phyloP scores from a whole-genome alignment of 2,329 filamentous ascomycete genomes.

The Ophiostoma sp. region DNA sequence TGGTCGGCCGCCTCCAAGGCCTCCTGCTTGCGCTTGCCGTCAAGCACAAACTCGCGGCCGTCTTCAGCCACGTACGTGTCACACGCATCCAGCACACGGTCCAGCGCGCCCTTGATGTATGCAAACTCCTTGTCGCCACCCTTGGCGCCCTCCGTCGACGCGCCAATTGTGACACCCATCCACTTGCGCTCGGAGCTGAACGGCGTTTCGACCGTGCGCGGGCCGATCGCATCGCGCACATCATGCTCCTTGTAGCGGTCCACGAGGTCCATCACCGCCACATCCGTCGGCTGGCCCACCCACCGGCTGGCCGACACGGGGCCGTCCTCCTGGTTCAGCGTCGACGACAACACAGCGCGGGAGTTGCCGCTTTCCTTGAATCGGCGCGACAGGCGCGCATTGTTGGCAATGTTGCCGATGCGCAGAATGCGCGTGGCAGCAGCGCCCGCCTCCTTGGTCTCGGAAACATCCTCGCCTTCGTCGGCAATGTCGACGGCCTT shows the following conservation, averaged over 20 bases:
- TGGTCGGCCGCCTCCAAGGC: slow-evolving; percentile 72
- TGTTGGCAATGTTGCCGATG: slow-evolving; percentile 95
- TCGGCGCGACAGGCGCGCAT: slow-evolving; percentile 71
- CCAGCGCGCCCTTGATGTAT: slow-evolving; percentile 93
- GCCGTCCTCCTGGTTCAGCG: slow-evolving; percentile 59
- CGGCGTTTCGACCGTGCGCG: slow-evolving; percentile 76
- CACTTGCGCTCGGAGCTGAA: slow-evolving; percentile 98
- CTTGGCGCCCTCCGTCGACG: slow-evolving; percentile 40
- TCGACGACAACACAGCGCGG: slow-evolving; percentile 79
- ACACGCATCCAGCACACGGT: slow-evolving; percentile 78
- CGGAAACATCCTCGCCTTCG: slow-evolving; percentile 38
- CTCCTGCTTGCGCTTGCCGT: slow-evolving; percentile 67
- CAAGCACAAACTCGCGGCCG: slow-evolving; percentile 78
- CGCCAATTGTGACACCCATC: slow-evolving; percentile 91
- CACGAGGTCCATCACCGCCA: slow-evolving; percentile 90
- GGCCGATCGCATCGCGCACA: slow-evolving; percentile 78
- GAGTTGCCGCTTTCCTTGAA: slow-evolving; percentile 66
- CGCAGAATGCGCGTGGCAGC: slow-evolving; percentile 76
- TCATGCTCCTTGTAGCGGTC: slow-evolving; percentile 91
- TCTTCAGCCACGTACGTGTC: slow-evolving; percentile 86
- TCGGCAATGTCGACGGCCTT: slow-evolving; percentile 50
- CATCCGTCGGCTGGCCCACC: slow-evolving; percentile 95
- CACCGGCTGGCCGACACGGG: slow-evolving; percentile 68
- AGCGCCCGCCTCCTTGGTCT: slow-evolving; percentile 61
- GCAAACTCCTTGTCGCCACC: slow-evolving; percentile 68